A percentile compares a stretch with the other conserved stretches of the same genome.
Conservation (phyloP, 129 eudicot species). For the Chrysanthemum seticuspe region DNA sequence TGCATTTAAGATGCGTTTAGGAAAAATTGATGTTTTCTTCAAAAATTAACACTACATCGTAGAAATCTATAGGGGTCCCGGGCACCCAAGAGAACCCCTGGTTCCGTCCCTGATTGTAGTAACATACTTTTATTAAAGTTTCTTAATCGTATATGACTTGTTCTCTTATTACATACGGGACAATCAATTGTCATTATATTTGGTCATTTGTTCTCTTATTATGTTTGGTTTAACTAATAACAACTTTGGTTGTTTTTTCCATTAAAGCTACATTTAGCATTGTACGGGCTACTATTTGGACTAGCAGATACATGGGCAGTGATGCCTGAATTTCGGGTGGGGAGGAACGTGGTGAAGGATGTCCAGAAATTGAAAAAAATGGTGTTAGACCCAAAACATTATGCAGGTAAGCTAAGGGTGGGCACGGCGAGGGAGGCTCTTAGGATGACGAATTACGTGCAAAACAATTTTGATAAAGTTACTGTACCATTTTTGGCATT, state of each 20-base stretch:
- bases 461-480: conserved; percentile 54
- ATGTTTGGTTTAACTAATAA: too few relatives aligned
- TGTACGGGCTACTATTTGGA: conserved; percentile 65
- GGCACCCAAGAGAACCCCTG: too few relatives aligned
- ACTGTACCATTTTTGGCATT: conserved; percentile 54
- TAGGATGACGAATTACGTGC: conserved; percentile 47
- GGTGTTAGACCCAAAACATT: conserved; percentile 58
- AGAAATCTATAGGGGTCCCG: too few relatives aligned
- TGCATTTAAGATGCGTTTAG: too few relatives aligned
- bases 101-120: too few relatives aligned
- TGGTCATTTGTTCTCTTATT: too few relatives aligned
- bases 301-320: conserved; percentile 77
- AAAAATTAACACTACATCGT: too few relatives aligned
- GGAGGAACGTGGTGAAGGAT: conserved; percentile 53
- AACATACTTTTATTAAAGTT: too few relatives aligned
- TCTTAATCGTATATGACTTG: too few relatives aligned
- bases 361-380: conserved; percentile 50
- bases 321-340: conserved; percentile 58
- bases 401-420: conserved; percentile 57
- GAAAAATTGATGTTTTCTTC: too few relatives aligned
- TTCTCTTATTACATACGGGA: too few relatives aligned
- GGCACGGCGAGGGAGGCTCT: conserved; percentile 75
- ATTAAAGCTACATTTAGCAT: conserved; percentile 43
- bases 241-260: neutral
- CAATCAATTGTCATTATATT: too few relatives aligned